Conservation (phyloP, 257 asterid species). For the Verbascum thapsus region DNA sequence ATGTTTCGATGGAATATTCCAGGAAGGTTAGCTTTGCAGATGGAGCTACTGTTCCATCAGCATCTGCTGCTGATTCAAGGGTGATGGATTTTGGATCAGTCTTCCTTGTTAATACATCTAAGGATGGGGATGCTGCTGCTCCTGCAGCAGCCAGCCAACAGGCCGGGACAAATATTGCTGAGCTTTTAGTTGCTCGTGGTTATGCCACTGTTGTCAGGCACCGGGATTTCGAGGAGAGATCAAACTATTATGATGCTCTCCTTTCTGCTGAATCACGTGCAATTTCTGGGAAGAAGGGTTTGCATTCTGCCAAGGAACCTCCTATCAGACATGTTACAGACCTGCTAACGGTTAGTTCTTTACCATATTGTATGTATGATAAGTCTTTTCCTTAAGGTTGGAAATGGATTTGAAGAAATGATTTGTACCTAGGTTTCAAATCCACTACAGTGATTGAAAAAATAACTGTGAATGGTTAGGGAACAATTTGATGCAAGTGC, state of each 20-base stretch:
- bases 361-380: slow-evolving; percentile 16
- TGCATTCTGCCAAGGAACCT: slow-evolving; percentile 86
- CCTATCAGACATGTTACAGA: slow-evolving; percentile 87
- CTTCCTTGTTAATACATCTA: slow-evolving; percentile 57
- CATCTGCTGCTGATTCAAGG: slow-evolving; percentile 55
- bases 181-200: slow-evolving; percentile 90
- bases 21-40: slow-evolving; percentile 75
- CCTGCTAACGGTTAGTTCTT: slow-evolving; percentile 69
- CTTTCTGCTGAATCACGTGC: slow-evolving; percentile 94
- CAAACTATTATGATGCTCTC: slow-evolving; percentile 85
- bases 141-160: slow-evolving; percentile 59
- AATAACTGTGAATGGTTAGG: too few relatives aligned
- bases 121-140: slow-evolving; percentile 72
- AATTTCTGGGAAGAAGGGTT: slow-evolving; percentile 78
- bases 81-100: slow-evolving; percentile 97
- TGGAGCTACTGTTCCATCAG: slow-evolving; percentile 62
- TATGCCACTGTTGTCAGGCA: slow-evolving; percentile 90
- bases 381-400: background rate
- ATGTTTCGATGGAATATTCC: slow-evolving; percentile 96
- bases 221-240: slow-evolving; percentile 97
- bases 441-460: too few relatives aligned
- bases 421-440: too few relatives aligned
- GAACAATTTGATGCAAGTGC: too few relatives aligned
- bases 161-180: slow-evolving; percentile 73
- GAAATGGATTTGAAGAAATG: too few relatives aligned